Base-by-base conservation (phyloP, 2,329 filamentous ascomycete species). In the Proliferodiscus dingleyae region DNA sequence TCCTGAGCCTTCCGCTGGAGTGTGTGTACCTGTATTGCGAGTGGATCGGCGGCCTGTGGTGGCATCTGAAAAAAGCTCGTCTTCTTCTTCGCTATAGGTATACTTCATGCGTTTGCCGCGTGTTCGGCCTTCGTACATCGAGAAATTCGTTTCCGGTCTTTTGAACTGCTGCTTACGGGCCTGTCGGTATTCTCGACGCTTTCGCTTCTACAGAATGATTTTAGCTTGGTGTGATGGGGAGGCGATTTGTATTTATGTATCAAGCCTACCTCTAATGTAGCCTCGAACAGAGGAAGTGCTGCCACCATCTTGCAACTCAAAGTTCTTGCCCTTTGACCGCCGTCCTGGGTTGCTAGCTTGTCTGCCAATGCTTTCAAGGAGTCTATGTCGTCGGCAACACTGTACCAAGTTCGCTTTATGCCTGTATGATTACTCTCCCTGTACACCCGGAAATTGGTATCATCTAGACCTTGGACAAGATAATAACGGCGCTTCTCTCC, bases 51-150 rank as follows among this genome's bases (percentile, higher is more conserved):
- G 64, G 64, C 69, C 66, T 5, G 61, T 64, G 8, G 77, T 76
- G 57, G 83, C 77, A 61, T 83, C 79, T n/a, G 78, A 79, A 45
- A 73, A 77, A 13, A 83, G 80, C 28, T 84, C 59, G n/a, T 64
- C 84, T 55, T 94, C 88, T 19, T 94, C 88, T 42, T 96, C 90
- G 0, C 89, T 94, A 62, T 87, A 98, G 0, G 89, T 98, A 63
- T 98, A 98, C 66, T 90, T 94, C 69, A 95, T 86, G 50, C 91
- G 86, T 72, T 98, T 97, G 46, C 93, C 93, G 48, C 93, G 82
- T 4, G 94, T 98, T 43, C 93, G 87, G 40, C 93, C 93, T 70
- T 98, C 93, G 65, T 98, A 98, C 47, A 95, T 73, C 1, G 90
- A 96, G 63, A 91, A 94, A 4, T 89, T 89, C 8, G 86, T 84